phyloP scores from a whole-genome alignment of 306 rosid genomes.

The Sophora flavescens region DNA sequence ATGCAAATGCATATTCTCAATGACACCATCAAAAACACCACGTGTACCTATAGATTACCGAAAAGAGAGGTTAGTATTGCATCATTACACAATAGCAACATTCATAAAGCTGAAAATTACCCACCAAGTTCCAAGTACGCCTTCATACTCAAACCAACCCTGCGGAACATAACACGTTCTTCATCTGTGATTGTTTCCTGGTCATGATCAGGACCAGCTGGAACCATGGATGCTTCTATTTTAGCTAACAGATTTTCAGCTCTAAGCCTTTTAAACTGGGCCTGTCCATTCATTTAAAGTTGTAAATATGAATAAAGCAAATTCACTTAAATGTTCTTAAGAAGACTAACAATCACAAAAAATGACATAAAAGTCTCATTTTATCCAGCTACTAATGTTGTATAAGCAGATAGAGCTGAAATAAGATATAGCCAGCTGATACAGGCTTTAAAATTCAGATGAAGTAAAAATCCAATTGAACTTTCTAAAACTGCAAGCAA shows the following conservation, averaged over 20 bases:
- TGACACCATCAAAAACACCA: slow-evolving; percentile 86
- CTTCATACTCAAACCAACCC: slow-evolving; percentile 90
- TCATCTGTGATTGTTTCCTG: slow-evolving; percentile 96
- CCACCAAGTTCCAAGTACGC: slow-evolving; percentile 90
- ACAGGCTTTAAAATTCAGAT: slow-evolving; percentile 4
- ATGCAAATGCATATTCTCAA: slow-evolving; percentile 97
- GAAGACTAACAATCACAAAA: slow-evolving; percentile 31
- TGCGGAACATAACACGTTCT: slow-evolving; percentile 90
- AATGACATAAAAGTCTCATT: background rate
- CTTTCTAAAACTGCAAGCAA: slow-evolving; percentile 6
- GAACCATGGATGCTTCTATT: slow-evolving; percentile 83
- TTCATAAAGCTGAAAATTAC: slow-evolving; percentile 46
- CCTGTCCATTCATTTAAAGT: slow-evolving; percentile 63
- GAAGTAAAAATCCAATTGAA: background rate
- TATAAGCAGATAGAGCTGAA: slow-evolving; percentile 10
- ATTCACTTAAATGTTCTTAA: slow-evolving; percentile 15
- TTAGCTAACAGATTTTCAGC: slow-evolving; percentile 76
- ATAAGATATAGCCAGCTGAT: background rate
- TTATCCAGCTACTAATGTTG: slow-evolving; percentile 7
- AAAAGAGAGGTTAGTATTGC: slow-evolving; percentile 41
- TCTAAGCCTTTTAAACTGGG: slow-evolving; percentile 79
- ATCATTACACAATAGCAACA: slow-evolving; percentile 37
- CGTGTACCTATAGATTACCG: slow-evolving; percentile 75
- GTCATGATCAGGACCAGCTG: slow-evolving; percentile 80
- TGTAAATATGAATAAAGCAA: slow-evolving; percentile 17